Base-by-base conservation (phyloP, 2,329 filamentous ascomycete species). In the Apiospora hydei region DNA sequence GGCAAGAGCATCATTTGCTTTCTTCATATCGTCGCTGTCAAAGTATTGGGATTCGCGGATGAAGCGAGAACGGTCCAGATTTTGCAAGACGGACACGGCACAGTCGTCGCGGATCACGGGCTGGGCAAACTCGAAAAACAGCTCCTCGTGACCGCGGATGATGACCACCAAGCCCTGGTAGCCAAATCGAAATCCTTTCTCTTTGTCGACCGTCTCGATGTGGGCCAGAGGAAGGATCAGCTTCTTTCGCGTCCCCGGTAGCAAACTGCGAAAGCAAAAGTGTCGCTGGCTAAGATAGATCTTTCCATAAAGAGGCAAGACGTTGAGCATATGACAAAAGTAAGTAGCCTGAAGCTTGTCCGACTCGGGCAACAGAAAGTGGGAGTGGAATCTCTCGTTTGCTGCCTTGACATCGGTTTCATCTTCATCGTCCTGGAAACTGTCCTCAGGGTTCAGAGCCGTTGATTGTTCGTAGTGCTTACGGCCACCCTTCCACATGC, bases 291-390 rank as follows among this genome's bases (percentile, higher is more conserved):
- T 95, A 76, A 98, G 92, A 82, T 99, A 99, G 46, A 98, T 93
- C 83, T 98, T 99, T 77, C 96, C 96, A 78, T 98, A 98, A 1
- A 98, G 87, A 3, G 96, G 96, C 43, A 98, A 83, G 0, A 98
- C 94, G 3, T 95, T 91, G 77, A 97, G 91, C n/a, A 98, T 87
- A 79, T 93, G 94, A n/a, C 94, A 94, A 82, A 95, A 98, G 82
- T 96, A 98, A 0, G 94, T 94, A 1, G 96, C 95, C 74, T 94
- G 91, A 0, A 99, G 88, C 79, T 90, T 93, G 80, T 99, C 96
- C 0, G 90, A 90, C 46, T 91, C 87, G 0, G 95, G 94, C n/a
- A 98, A 87, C 1, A 94, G 94, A 83, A 99, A 99, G 78, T 98
- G 95, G 1, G 91, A 89, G 64, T 94, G 91, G 82, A 98, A 98